Conservation (phyloP, 306 rosid species). For the Geum urbanum region DNA sequence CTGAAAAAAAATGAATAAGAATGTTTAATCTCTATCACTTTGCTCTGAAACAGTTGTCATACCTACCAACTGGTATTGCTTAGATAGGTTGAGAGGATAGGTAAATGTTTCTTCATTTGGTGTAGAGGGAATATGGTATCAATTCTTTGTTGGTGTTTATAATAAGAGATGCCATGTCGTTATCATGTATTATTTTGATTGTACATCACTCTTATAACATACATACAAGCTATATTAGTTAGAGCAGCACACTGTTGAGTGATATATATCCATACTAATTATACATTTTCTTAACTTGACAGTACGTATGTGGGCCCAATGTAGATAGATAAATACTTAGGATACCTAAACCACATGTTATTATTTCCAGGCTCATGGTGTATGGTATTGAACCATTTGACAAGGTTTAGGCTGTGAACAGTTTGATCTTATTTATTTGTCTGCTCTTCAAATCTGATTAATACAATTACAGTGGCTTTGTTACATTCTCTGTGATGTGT, state of each 20-base stretch:
- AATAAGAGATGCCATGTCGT: not conserved
- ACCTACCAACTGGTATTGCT: conserved; percentile 2
- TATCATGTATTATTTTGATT: not conserved
- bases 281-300: not conserved
- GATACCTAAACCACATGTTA: not conserved
- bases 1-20: not conserved
- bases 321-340: not conserved
- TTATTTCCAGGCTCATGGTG: not conserved
- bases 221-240: not conserved
- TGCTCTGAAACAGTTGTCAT: conserved; percentile 11
- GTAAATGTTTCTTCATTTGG: not conserved
- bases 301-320: too few species aligned
- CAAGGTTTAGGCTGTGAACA: not conserved
- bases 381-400: conserved; percentile 8
- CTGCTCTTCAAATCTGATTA: not conserved
- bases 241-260: not conserved
- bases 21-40: not conserved
- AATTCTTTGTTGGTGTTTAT: conserved; percentile 4
- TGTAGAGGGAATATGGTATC: conserved; percentile 5
- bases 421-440: not conserved
- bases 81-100: not conserved
- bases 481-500: not conserved
- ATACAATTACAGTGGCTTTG: not conserved
- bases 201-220: not conserved
- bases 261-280: not conserved